Percentiles rank a stretch among this genome's conserved stretches.
phyloP scores from a whole-genome alignment of 2,329 filamentous ascomycete genomes.

The Plenodomus lindquistii region DNA sequence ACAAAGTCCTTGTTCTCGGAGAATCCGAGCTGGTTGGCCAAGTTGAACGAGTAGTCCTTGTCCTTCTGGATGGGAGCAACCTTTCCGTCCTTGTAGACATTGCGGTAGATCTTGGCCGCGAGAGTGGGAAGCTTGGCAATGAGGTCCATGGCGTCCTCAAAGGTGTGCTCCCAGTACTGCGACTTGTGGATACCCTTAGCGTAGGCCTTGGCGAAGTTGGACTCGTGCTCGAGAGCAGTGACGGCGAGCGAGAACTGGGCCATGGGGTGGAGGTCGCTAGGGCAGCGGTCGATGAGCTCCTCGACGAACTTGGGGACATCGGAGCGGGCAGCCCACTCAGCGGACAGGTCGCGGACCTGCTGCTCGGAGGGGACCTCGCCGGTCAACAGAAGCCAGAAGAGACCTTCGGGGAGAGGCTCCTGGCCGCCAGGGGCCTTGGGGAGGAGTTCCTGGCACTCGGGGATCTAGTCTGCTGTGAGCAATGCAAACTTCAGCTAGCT shows the following conservation, averaged over 20 bases:
- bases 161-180: constrained; percentile 99
- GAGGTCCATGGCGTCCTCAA: constrained; percentile 99
- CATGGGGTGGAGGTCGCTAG: constrained; percentile 98
- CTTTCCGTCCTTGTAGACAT: constrained; percentile 99
- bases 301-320: constrained; percentile 97
- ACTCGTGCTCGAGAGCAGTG: constrained; percentile 97
- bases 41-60: constrained; percentile 99
- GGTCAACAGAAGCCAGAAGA: constrained; percentile 99
- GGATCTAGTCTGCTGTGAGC: constrained; percentile 62
- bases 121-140: constrained; percentile 99
- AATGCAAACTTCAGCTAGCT: constrained; percentile 12
- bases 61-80: constrained; percentile 94
- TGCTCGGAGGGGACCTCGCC: constrained; percentile 97
- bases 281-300: constrained; percentile 99
- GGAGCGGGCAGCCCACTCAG: constrained; percentile 97
- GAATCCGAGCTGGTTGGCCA: constrained; percentile 98
- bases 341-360: constrained; percentile 96
- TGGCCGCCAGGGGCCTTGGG: constrained; percentile 96
- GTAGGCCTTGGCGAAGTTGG: constrained; percentile 96
- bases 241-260: constrained; percentile 98
- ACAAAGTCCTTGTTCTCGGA: constrained; percentile 94
- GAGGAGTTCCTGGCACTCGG: constrained; percentile 96
- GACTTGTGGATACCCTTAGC: constrained; percentile 99
- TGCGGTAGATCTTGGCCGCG: constrained; percentile 98
- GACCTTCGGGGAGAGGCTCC: constrained; percentile 97